Evolutionary conservation across 257 asterid species (phyloP), one percentile per base, ranked within the genome.

Genomic region (Cruciata laevipes): DNA sequence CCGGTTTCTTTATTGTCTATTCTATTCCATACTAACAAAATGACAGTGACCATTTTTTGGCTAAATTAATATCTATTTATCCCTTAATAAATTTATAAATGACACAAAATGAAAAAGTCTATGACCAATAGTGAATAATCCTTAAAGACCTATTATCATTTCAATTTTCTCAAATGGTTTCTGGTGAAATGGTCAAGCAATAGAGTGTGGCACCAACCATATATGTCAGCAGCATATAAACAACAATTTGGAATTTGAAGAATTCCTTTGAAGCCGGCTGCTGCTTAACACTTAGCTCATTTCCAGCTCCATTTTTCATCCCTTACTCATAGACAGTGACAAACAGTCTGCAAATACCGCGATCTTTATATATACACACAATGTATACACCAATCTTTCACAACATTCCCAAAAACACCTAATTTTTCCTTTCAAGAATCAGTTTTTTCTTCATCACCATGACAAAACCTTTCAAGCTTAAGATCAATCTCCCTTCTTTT

Each of bases 401-500:
- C 1, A 16, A 42, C 27, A 53, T 18, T n/a, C 60, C 24, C 5
- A 23, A 49, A 21, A 38, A 53, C 24, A 59, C 21, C 61, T 51
- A 9, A 49, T 49, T 70, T 70, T 20, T 30, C 21, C 53, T 67
- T 40, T 18, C 33, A 67, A 61, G 35, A 40, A 20, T 3, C 27
- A 33, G 35, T 4, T 14, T 53, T 18, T 20, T 8, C 2, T 38
- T 25, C 27, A 23, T 25, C 27, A 23, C 57, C 49, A 80, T 81
- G 83, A 38, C 68, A 11, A 81, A 72, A 55, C 74, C 73, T 44
- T 74, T 77, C 73, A 81, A 78, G 42, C 73, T 81, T 47, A 63
- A 65, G 61, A 23, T 81, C 1, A 60, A 70, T 47, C 69, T 78
- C 47, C 38, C 74, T 66, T 78, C 81, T 51, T 57, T 81, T 33